Evolutionary conservation across 192 early-diverging fungal genomes (phyloP).

Genomic region (Neocallimastix lanati): DNA sequence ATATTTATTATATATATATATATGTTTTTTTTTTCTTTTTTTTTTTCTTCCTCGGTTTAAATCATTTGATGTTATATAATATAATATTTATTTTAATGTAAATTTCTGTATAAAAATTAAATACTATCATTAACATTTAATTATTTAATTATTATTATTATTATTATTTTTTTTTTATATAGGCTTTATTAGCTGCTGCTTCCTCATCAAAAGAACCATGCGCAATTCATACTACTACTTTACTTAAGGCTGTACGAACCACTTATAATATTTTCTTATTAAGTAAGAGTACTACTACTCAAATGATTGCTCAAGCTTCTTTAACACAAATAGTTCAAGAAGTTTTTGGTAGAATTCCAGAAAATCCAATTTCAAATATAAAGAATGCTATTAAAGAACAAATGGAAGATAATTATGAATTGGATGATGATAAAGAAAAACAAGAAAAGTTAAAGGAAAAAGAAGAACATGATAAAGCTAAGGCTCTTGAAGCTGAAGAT

Average conservation of each 20-base stretch:
- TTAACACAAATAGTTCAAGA: conserved; percentile 75
- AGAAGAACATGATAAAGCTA: not conserved
- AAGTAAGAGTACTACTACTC: conserved; percentile 47
- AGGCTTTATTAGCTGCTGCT: conserved; percentile 67
- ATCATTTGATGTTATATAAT: too few relatives aligned
- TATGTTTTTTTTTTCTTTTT: too few relatives aligned
- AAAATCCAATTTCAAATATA: conserved; percentile 6
- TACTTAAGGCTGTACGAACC: conserved; percentile 65
- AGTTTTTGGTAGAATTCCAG: conserved; percentile 54
- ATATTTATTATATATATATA: too few relatives aligned
- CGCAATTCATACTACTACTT: conserved; percentile 49
- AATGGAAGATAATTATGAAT: not conserved
- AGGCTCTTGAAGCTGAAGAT: not conserved
- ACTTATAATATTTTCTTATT: conserved; percentile 76
- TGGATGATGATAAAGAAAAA: not conserved
- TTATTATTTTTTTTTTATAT: not conserved
- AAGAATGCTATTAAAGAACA: not conserved
- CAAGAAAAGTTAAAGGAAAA: not conserved
- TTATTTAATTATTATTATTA: too few relatives aligned
- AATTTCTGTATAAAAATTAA: too few relatives aligned
- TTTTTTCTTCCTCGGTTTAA: too few relatives aligned
- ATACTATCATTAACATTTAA: too few relatives aligned
- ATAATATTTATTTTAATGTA: too few relatives aligned
- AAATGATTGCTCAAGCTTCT: conserved; percentile 73
- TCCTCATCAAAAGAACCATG: conserved; percentile 32